Evolutionary conservation across 495 filamentous ascomycete species (phyloP).

Genomic region (Massariosphaeria phaeospora): DNA sequence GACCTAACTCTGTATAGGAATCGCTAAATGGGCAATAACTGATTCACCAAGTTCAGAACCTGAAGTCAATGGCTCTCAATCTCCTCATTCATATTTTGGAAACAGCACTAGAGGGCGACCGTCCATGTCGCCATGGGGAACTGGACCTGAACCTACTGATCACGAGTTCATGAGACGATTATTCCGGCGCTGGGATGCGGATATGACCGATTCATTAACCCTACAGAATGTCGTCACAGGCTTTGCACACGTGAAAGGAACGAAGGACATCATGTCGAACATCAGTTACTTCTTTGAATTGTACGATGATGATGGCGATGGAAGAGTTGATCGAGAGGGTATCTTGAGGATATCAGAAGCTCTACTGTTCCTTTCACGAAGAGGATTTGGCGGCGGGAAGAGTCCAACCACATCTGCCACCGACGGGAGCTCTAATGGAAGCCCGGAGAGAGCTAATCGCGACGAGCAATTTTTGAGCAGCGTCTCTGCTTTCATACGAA

Average conservation of each 20-base stretch:
- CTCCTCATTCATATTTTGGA: constrained; percentile 54
- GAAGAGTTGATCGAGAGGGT: constrained; percentile 92
- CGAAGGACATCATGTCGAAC: constrained; percentile 89
- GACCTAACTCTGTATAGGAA: constrained; percentile 39
- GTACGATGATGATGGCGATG: constrained; percentile 88
- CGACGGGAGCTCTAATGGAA: constrained; percentile 18
- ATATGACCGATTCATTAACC: constrained; percentile 67
- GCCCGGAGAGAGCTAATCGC: constrained; percentile 41
- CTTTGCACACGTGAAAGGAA: constrained; percentile 83
- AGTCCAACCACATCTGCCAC: constrained; percentile 43
- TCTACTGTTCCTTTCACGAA: constrained; percentile 80
- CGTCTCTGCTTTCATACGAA: constrained; percentile 88
- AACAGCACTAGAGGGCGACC: constrained; percentile 49
- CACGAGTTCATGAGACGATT: constrained; percentile 92
- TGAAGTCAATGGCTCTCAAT: constrained; percentile 51
- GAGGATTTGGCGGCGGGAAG: constrained; percentile 71
- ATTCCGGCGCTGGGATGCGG: constrained; percentile 81
- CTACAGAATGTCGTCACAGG: constrained; percentile 89
- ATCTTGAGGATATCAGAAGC: constrained; percentile 94
- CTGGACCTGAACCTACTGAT: constrained; percentile 76
- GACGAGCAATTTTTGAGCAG: constrained; percentile 85
- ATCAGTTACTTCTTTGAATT: constrained; percentile 97
- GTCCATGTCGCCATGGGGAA: constrained; percentile 64
- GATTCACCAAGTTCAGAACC: constrained; percentile 61
- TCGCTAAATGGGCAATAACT: constrained; percentile 85